phyloP scores from a whole-genome alignment of 257 asterid genomes.

The Capsicum pubescens region DNA sequence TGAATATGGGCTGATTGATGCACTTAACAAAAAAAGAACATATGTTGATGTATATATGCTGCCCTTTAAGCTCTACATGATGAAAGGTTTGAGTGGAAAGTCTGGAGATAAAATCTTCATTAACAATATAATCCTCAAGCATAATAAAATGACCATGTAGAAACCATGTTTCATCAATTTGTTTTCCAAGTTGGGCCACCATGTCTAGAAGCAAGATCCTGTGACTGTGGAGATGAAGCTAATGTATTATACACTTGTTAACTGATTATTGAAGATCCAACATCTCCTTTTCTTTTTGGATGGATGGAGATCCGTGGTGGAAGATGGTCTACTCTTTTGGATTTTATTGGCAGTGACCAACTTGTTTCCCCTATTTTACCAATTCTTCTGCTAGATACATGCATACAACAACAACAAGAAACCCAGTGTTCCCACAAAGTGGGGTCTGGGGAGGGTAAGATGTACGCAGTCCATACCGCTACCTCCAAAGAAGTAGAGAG shows the following conservation, averaged over 20 bases:
- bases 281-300: background rate
- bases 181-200: conserved; percentile 10
- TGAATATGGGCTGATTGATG: conserved; percentile 5
- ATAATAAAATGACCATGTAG: background rate
- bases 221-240: conserved; percentile 4
- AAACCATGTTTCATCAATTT: background rate
- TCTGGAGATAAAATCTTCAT: conserved; percentile 1
- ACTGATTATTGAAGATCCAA: background rate
- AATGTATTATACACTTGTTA: background rate
- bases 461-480: too few species aligned
- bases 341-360: conserved; percentile 19
- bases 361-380: conserved; percentile 7
- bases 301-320: background rate
- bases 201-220: conserved; percentile 14
- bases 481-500: too few species aligned
- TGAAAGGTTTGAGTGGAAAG: conserved; percentile 5
- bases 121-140: conserved; percentile 5
- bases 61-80: background rate
- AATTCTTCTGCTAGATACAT: conserved; percentile 19
- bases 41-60: conserved; percentile 19
- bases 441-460: too few species aligned
- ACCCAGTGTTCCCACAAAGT: too few species aligned
- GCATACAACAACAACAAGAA: background rate
- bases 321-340: conserved; percentile 12
- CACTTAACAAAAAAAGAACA: background rate